phyloP scores from a whole-genome alignment of 2,329 filamentous ascomycete genomes.

The Botrytis deweyae region DNA sequence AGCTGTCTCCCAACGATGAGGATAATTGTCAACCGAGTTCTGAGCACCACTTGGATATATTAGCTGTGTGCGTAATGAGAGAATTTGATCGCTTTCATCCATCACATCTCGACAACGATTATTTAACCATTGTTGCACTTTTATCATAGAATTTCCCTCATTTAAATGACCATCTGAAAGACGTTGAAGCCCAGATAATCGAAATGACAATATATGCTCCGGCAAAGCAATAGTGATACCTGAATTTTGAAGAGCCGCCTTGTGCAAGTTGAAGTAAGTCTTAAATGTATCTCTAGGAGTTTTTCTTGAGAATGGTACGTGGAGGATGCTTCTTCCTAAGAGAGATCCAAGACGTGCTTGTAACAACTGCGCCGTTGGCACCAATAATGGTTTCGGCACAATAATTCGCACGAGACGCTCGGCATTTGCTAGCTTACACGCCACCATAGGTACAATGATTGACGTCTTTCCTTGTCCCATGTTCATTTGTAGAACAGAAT shows the following conservation, averaged over 20 bases:
- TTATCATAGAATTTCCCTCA: slow-evolving; percentile 46
- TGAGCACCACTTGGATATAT: slow-evolving; percentile 45
- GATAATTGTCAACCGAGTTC: slow-evolving; percentile 42
- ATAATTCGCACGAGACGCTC: slow-evolving; percentile 45
- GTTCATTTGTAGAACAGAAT: slow-evolving; percentile 64
- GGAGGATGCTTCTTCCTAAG: slow-evolving; percentile 44
- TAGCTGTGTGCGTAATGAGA: slow-evolving; percentile 43
- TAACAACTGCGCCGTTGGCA: slow-evolving; percentile 48
- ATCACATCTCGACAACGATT: slow-evolving; percentile 49
- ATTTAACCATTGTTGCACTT: slow-evolving; percentile 47
- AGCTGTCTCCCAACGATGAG: slow-evolving; percentile 42
- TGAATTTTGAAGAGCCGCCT: slow-evolving; percentile 37
- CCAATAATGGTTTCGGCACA: slow-evolving; percentile 46
- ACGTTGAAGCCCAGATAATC: slow-evolving; percentile 49
- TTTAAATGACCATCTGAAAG: slow-evolving; percentile 43
- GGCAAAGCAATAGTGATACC: slow-evolving; percentile 52
- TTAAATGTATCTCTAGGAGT: slow-evolving; percentile 41
- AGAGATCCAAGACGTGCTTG: slow-evolving; percentile 46
- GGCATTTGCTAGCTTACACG: slow-evolving; percentile 47
- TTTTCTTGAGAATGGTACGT: slow-evolving; percentile 49
- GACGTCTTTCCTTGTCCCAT: slow-evolving; percentile 67
- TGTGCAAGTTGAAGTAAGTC: slow-evolving; percentile 43
- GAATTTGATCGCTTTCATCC: slow-evolving; percentile 49
- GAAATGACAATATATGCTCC: slow-evolving; percentile 55
- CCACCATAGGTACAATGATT: slow-evolving; percentile 54